These are phyloP conservation scores for Sporisorium sorghi DNA, from an alignment of 1,284 basidiomycete species.

Conservation along the genomic window DNA sequence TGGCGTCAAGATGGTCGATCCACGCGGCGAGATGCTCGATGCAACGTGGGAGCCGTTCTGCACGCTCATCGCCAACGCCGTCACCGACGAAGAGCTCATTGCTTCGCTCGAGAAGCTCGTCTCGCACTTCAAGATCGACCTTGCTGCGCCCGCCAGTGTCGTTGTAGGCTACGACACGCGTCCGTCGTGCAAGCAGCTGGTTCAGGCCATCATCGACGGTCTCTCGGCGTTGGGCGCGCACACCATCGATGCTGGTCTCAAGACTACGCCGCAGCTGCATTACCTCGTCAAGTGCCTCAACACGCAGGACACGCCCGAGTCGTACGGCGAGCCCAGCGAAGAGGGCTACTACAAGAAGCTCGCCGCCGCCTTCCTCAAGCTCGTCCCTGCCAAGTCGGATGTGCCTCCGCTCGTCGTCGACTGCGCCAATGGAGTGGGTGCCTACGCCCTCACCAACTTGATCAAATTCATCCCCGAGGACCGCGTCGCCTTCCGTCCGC, in stretches of 20 bases:
- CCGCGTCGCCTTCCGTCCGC: slow-evolving; percentile 51
- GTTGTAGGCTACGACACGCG: slow-evolving; percentile 94
- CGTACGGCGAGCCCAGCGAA: slow-evolving; percentile 84
- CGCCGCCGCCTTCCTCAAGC: slow-evolving; percentile 83
- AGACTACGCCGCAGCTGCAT: slow-evolving; percentile 94
- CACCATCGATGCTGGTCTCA: slow-evolving; percentile 75
- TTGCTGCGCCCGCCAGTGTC: slow-evolving; percentile 81
- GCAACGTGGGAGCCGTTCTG: slow-evolving; percentile 91
- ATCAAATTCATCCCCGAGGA: slow-evolving; percentile 60
- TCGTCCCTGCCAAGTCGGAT: slow-evolving; percentile 72
- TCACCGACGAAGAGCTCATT: slow-evolving; percentile 79
- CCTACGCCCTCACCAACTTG: slow-evolving; percentile 70
- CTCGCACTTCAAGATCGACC: slow-evolving; percentile 79
- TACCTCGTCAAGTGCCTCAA: slow-evolving; percentile 93
- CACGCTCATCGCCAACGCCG: slow-evolving; percentile 87
- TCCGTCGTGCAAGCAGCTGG: slow-evolving; percentile 85
- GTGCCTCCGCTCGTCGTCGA: slow-evolving; percentile 80
- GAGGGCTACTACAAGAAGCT: slow-evolving; percentile 90
- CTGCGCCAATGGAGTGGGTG: slow-evolving; percentile 97
- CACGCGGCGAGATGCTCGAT: slow-evolving; percentile 99
- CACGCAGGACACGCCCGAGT: slow-evolving; percentile 77
- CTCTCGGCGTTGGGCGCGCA: slow-evolving; percentile 76
- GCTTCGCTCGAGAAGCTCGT: slow-evolving; percentile 78
- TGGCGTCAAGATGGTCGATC: slow-evolving; percentile 97
- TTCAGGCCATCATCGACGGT: slow-evolving; percentile 85